Evolutionary conservation across 768 basidiomycete species (phyloP).

Genomic region (Auricularia cornea): DNA sequence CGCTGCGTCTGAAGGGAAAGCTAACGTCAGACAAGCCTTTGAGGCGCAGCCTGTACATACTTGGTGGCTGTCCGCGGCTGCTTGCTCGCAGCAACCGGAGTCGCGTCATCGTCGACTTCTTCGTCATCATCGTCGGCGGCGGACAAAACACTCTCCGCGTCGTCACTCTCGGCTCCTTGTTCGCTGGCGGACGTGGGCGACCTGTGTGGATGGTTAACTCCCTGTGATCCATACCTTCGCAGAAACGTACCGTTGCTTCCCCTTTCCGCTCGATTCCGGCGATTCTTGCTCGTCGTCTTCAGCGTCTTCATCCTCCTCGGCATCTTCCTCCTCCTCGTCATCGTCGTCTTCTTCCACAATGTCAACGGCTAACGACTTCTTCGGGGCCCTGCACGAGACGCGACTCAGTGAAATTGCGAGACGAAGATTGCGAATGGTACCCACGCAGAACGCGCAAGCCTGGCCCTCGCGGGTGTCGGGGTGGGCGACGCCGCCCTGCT

Average conservation of each 20-base stretch:
- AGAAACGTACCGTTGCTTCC: neutral
- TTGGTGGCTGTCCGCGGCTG: neutral
- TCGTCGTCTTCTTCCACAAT: conserved; percentile 26
- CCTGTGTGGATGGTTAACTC: neutral
- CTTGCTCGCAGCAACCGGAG: neutral
- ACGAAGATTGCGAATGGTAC: conserved; percentile 9
- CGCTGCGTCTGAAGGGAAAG: neutral
- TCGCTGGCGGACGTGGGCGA: neutral
- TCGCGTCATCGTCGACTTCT: neutral
- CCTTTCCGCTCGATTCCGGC: neutral
- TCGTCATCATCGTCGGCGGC: neutral
- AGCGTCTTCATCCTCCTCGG: conserved; percentile 31
- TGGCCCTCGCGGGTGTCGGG: conserved; percentile 22
- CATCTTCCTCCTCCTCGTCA: conserved; percentile 22
- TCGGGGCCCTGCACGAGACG: conserved; percentile 11
- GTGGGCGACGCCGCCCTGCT: neutral
- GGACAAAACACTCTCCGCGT: neutral
- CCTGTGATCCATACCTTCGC: no score
- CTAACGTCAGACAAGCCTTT: neutral
- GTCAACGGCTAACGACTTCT: conserved; percentile 14
- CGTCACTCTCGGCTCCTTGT: neutral
- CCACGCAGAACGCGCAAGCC: conserved; percentile 6
- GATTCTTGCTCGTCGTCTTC: neutral
- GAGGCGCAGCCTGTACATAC: neutral
- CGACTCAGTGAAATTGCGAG: conserved; percentile 8